Evolutionary conservation across 228 moss, liverwort and hornwort genomes (phyloP).

Genomic region (Sphagnum fallax): DNA sequence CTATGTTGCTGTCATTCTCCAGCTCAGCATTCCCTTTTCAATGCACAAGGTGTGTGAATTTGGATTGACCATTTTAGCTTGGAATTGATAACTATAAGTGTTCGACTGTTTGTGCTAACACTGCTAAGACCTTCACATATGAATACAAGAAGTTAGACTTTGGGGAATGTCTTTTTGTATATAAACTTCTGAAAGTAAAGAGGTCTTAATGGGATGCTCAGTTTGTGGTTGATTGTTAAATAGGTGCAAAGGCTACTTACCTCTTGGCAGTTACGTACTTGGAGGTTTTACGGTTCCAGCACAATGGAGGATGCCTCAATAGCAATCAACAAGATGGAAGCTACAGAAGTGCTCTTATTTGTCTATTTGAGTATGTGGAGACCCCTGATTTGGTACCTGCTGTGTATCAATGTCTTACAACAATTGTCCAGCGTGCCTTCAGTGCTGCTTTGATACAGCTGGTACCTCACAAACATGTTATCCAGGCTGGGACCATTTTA

Average conservation of each 20-base stretch:
- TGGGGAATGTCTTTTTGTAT: no score
- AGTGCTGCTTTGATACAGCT: constrained; percentile 74
- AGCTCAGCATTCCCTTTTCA: no score
- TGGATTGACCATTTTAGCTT: no score
- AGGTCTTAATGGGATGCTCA: constrained; percentile 17
- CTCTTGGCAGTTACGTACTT: constrained; percentile 71
- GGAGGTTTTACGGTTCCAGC: constrained; percentile 69
- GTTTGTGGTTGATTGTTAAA: constrained; percentile 15
- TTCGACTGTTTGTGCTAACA: no score
- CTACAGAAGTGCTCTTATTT: constrained; percentile 54
- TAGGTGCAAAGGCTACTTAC: constrained; percentile 90
- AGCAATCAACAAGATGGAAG: constrained; percentile 19
- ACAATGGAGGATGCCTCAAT: constrained; percentile 62
- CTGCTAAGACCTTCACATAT: no score
- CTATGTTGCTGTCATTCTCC: no score
- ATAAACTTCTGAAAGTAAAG: no score
- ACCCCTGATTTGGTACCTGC: constrained; percentile 59
- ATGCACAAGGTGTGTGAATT: no score
- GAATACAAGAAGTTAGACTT: no score
- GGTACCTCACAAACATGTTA: constrained; percentile 26
- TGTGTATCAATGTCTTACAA: constrained; percentile 75
- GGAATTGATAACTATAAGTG: no score
- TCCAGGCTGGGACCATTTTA: background rate
- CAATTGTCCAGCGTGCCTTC: constrained; percentile 72
- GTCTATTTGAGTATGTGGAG: constrained; percentile 83